A percentile compares a stretch with the other conserved stretches of the same genome.
These are phyloP conservation scores for Cryptosporidium sp. DNA, from an alignment of 169 alveolate species.

Conservation along the genomic window DNA sequence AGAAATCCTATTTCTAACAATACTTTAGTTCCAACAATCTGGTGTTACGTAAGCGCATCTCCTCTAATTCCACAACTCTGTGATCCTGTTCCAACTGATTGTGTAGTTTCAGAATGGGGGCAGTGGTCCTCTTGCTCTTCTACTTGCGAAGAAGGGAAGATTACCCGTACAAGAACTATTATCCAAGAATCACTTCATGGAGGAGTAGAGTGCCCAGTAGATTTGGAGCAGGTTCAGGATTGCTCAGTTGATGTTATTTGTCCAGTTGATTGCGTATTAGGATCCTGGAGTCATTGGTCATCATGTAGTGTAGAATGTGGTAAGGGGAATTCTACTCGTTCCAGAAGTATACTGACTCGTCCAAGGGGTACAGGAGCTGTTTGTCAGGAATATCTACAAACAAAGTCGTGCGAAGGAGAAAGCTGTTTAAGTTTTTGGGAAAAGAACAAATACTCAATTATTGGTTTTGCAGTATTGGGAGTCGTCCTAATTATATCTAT, in stretches of 20 bases:
- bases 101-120: conserved; percentile 79
- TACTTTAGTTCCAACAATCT: conserved; percentile 63
- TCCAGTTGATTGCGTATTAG: conserved; percentile 79
- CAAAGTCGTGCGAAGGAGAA: conserved; percentile 52
- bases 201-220: conserved; percentile 77
- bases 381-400: conserved; percentile 36
- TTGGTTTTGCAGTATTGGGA: conserved; percentile 19
- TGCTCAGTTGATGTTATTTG: conserved; percentile 76
- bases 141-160: conserved; percentile 78
- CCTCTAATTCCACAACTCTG: conserved; percentile 70
- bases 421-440: conserved; percentile 50
- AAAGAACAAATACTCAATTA: conserved; percentile 39
- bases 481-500: conserved; percentile 19
- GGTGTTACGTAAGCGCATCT: conserved; percentile 52
- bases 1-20: conserved; percentile 74
- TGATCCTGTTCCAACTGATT: conserved; percentile 79
- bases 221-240: conserved; percentile 52
- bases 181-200: conserved; percentile 59
- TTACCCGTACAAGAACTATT: conserved; percentile 74
- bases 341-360: conserved; percentile 60
- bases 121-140: conserved; percentile 80
- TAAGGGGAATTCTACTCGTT: conserved; percentile 74
- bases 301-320: conserved; percentile 80
- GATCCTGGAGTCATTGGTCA: conserved; percentile 81
- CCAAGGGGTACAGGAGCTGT: conserved; percentile 54